Percentiles rank a stretch among this genome's conserved stretches.
Evolutionary conservation across 2,329 filamentous ascomycete genomes (phyloP).

Genomic region (Colletotrichum sp.): DNA sequence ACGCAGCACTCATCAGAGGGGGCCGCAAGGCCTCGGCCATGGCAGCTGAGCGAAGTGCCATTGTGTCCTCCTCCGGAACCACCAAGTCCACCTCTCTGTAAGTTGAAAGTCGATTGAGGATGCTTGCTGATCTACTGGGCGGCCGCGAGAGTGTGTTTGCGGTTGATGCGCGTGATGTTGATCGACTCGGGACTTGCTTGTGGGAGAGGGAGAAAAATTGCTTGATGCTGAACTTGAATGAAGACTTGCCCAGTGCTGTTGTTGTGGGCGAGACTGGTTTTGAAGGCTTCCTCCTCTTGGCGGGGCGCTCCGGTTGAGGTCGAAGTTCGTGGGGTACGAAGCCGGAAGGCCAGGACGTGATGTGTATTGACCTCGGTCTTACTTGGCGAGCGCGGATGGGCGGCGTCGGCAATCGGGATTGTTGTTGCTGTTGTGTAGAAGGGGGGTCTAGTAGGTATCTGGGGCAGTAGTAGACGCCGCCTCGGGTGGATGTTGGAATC

Average conservation of each 20-base stretch:
- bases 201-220: conserved; percentile 17
- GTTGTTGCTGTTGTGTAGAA: not conserved
- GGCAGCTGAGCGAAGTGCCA: conserved; percentile 21
- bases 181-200: conserved; percentile 13
- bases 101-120: conserved; percentile 12
- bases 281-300: conserved; percentile 29
- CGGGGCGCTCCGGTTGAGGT: conserved; percentile 39
- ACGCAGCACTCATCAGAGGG: conserved; percentile 20
- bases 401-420: conserved; percentile 34
- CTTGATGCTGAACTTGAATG: conserved; percentile 15
- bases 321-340: conserved; percentile 52
- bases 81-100: conserved; percentile 14
- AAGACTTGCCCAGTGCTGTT: conserved; percentile 18
- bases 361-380: conserved; percentile 46
- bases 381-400: conserved; percentile 43
- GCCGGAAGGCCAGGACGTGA: conserved; percentile 45
- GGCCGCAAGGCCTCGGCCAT: conserved; percentile 18
- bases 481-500: conserved; percentile 20
- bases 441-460: conserved; percentile 21
- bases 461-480: conserved; percentile 34
- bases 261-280: conserved; percentile 11
- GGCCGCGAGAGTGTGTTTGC: conserved; percentile 5
- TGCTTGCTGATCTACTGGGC: conserved; percentile 12
- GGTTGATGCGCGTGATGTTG: conserved; percentile 6
- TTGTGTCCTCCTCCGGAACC: conserved; percentile 20